A percentile compares a stretch with the other conserved stretches of the same genome.
Evolutionary conservation across 441 rosid genomes (phyloP).

Genomic region (California macrophylla): DNA sequence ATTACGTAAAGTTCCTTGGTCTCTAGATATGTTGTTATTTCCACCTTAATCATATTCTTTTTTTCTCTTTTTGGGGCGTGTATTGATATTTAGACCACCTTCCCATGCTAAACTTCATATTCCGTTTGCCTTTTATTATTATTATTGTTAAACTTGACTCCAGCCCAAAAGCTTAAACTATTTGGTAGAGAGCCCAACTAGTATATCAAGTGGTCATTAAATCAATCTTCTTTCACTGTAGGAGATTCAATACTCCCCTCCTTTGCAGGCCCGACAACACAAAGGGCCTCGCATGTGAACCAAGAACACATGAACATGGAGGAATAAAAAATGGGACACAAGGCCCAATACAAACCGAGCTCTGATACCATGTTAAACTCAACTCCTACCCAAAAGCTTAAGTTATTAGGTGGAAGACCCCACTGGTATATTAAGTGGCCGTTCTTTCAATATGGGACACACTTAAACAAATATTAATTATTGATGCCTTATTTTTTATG

Average conservation of each 20-base stretch:
- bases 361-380: neutral
- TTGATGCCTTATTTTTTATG: neutral
- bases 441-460: neutral
- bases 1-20: constrained; percentile 9
- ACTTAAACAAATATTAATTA: neutral
- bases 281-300: neutral
- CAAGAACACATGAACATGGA: neutral
- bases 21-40: neutral
- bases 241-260: neutral
- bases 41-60: neutral
- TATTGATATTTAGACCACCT: neutral
- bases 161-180: neutral
- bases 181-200: neutral
- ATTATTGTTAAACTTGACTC: neutral
- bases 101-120: neutral
- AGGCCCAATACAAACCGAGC: neutral
- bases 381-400: neutral
- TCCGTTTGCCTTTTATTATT: neutral
- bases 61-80: neutral
- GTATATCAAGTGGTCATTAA: neutral
- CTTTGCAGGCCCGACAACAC: neutral
- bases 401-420: neutral
- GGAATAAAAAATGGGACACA: neutral
- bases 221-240: neutral
- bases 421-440: neutral